Conservation (phyloP, 306 rosid genomes). For the Inga leiocalycina region DNA sequence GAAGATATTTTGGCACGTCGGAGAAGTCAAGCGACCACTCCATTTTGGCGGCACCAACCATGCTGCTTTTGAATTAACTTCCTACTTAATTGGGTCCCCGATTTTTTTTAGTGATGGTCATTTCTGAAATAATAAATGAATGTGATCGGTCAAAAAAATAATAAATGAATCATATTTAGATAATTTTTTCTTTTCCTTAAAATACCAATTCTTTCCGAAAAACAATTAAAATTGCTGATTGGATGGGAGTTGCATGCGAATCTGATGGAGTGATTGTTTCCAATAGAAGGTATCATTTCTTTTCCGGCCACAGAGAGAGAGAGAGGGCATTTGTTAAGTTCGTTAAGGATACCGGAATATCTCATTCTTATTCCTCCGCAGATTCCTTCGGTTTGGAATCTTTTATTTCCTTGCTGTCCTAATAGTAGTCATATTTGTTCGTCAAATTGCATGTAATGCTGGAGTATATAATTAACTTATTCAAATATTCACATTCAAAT, state of each 20-base stretch:
- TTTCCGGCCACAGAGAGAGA: neutral
- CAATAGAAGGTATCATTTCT: no score
- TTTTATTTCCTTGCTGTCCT: neutral
- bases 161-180: no score
- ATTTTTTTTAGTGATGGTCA: neutral
- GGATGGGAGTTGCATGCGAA: neutral
- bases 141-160: no score
- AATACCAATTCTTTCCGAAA: no score
- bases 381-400: neutral
- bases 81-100: neutral
- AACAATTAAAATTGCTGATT: neutral
- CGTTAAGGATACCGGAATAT: neutral
- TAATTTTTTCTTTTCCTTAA: no score
- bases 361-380: neutral
- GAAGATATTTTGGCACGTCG: neutral
- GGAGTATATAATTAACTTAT: no score
- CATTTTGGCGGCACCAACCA: neutral
- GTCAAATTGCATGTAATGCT: neutral
- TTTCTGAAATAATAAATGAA: neutral
- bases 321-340: neutral
- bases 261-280: neutral
- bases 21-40: neutral
- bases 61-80: neutral
- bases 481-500: no score
- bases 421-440: neutral